Evolutionary conservation across 768 basidiomycete genomes (phyloP).

Genomic region (Leccinum subtestaceum): DNA sequence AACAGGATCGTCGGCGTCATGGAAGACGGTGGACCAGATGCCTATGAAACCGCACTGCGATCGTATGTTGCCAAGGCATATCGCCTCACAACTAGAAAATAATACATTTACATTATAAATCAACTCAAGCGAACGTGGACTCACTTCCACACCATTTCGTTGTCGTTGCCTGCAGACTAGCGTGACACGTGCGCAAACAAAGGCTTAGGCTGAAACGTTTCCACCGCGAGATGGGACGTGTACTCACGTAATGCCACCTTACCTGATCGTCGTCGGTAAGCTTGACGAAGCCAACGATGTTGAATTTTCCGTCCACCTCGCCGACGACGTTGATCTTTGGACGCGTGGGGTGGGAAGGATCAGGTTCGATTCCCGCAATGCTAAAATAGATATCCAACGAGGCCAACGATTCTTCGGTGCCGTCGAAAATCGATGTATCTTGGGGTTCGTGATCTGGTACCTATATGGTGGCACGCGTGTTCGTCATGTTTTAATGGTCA

Average conservation of each 20-base stretch:
- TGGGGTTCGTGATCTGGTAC: constrained; percentile 32
- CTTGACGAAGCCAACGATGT: constrained; percentile 51
- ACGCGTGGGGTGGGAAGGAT: constrained; percentile 47
- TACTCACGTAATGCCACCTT: constrained; percentile 62
- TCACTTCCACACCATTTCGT: constrained; percentile 56
- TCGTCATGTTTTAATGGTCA: background rate
- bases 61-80: constrained; percentile 59
- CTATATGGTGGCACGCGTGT: constrained; percentile 15
- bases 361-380: constrained; percentile 39
- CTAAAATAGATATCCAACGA: constrained; percentile 46
- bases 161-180: constrained; percentile 51
- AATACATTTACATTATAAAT: background rate
- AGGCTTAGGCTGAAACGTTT: background rate
- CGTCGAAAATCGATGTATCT: constrained; percentile 49
- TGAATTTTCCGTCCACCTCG: constrained; percentile 46
- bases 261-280: constrained; percentile 58
- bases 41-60: constrained; percentile 61
- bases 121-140: constrained; percentile 12
- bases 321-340: constrained; percentile 57
- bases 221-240: background rate
- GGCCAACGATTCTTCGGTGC: constrained; percentile 50
- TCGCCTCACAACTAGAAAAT: constrained; percentile 51
- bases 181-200: background rate
- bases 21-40: constrained; percentile 47
- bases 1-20: constrained; percentile 47